These are phyloP conservation scores for Naegleria gruberi DNA, from an alignment of 208 protist species.

Conservation along the genomic window DNA sequence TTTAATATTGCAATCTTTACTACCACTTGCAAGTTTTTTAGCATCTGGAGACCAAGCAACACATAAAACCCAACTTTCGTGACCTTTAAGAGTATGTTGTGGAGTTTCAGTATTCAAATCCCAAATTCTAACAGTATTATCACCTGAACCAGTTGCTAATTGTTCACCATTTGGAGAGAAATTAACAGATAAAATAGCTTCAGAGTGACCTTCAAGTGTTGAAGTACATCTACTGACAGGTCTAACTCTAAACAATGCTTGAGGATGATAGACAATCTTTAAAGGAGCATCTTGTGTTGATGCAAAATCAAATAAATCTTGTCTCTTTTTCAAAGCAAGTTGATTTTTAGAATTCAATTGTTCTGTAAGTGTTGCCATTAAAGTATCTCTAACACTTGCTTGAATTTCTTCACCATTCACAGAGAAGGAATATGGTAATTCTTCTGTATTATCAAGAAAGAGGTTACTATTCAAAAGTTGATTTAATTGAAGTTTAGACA, in stretches of 20 bases:
- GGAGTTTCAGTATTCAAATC: conserved; percentile 90
- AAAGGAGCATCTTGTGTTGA: conserved; percentile 58
- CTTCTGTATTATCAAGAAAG: conserved; percentile 57
- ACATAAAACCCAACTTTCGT: conserved; percentile 89
- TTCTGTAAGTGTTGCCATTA: conserved; percentile 64
- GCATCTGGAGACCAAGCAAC: conserved; percentile 90
- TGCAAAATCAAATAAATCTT: conserved; percentile 63
- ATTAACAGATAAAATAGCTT: conserved; percentile 77
- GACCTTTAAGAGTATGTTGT: conserved; percentile 69
- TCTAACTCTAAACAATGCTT: conserved; percentile 90
- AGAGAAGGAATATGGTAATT: conserved; percentile 88
- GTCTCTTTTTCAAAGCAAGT: conserved; percentile 67
- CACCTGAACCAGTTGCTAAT: conserved; percentile 85
- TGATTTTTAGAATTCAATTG: conserved; percentile 58
- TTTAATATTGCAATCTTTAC: conserved; percentile 78
- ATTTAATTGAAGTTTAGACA: conserved; percentile 54
- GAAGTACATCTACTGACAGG: conserved; percentile 84
- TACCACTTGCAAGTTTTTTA: conserved; percentile 77
- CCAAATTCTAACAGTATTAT: conserved; percentile 93
- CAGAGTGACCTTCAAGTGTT: conserved; percentile 83
- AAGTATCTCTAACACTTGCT: conserved; percentile 63
- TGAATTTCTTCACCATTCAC: conserved; percentile 82
- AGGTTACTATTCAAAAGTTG: conserved; percentile 65
- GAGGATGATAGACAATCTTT: conserved; percentile 84
- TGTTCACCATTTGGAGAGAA: conserved; percentile 87